Evolutionary conservation across 768 basidiomycete genomes (phyloP), one percentile per base, ranked within the genome.

Genomic region (Cytidiella melzeri): DNA sequence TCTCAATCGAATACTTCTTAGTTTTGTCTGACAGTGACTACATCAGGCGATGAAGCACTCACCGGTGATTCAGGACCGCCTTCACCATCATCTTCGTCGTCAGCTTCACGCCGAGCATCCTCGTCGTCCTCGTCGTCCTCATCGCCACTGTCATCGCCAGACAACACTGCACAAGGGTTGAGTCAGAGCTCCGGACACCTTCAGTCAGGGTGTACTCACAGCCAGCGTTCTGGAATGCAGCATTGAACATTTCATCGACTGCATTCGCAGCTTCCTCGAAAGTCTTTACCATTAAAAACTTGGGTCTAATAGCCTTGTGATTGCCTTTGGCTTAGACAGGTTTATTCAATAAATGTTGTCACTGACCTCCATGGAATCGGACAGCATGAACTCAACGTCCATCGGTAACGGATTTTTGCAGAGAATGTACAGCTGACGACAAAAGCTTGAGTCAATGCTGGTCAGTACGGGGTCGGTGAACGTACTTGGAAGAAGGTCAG

Each of bases 321-420:
- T 10, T 18, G 34, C 52, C 5, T 47, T 28, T 55, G 46, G 52
- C 43, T 41, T 30, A 43, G 36, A 40, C 26, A 26, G 43, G 30
- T 6, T 13, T 24, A 3, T 42, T 41, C n/a, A 21, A 28, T 9
- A 38, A 38, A 36, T 19, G 42, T 37, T 3, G 2, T 41, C 45
- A 23, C 46, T 21, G 51, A 92, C 92, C 71, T 98, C 94, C 7
- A 99, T 67, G 1, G 95, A 96, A 65, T 99, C 96, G 0, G 83
- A 81, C 5, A 96, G 66, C 92, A 97, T 95, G 67, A 98, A 99
- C 46, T 96, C 94, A 10, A 96, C 87, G 54, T 99, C 96, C 93
- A 97, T 94, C 0, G 96, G 86, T n/a, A 94, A 65, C 20, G 81
- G 73, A 40, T 83, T 77, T 68, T 99, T 99, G 71, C 88, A 90